phyloP scores from a whole-genome alignment of 2,329 filamentous ascomycete genomes.

The Lachnellula occidentalis region DNA sequence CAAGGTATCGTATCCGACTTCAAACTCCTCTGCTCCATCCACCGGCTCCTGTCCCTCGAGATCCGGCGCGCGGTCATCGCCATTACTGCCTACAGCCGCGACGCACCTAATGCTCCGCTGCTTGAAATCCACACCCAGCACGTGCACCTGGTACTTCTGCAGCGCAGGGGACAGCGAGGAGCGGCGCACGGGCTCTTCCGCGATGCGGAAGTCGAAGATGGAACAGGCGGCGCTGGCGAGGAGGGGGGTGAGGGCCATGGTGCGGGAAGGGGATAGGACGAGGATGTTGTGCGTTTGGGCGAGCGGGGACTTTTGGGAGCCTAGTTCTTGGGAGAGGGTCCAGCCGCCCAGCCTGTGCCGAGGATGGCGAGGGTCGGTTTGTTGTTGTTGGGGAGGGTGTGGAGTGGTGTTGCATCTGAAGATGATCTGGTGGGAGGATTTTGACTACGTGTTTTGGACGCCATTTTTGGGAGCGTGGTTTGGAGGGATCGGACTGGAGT shows the following conservation, averaged over 20 bases:
- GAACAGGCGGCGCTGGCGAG: conserved; percentile 40
- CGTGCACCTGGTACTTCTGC: conserved; percentile 37
- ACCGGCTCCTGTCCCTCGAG: conserved; percentile 21
- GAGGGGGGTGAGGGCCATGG: conserved; percentile 40
- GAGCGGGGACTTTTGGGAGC: conserved; percentile 21
- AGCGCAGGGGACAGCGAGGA: conserved; percentile 29
- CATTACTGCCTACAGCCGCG: conserved; percentile 29
- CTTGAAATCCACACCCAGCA: conserved; percentile 34
- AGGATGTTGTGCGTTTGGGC: conserved; percentile 33
- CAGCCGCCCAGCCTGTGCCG: conserved; percentile 39
- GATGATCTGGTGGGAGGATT: background rate
- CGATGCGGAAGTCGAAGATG: conserved; percentile 40
- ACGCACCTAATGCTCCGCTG: conserved; percentile 32
- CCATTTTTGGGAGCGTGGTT: background rate
- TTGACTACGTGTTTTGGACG: background rate
- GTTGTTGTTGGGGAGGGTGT: background rate
- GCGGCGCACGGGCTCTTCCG: conserved; percentile 39
- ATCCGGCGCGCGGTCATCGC: background rate
- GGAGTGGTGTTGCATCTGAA: background rate
- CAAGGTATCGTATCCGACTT: conserved; percentile 38
- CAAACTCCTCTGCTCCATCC: conserved; percentile 29
- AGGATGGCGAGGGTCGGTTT: conserved; percentile 27
- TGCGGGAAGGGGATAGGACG: conserved; percentile 38
- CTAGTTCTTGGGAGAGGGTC: conserved; percentile 33
- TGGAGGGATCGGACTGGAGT: background rate